Base-by-base conservation (phyloP, 176 grass and related monocot genomes). In the Avena eriantha region DNA sequence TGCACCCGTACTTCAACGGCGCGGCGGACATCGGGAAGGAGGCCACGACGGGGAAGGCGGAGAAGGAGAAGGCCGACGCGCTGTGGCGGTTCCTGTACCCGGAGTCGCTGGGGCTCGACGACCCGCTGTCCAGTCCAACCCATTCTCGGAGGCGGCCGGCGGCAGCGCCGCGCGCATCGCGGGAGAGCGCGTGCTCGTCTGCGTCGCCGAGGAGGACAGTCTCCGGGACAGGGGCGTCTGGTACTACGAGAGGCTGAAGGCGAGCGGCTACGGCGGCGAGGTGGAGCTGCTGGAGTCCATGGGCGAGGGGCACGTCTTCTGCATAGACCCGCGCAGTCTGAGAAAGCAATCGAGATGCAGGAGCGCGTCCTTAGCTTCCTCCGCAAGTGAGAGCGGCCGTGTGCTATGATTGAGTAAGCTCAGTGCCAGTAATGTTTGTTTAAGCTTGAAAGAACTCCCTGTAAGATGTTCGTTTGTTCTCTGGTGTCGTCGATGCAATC, bases 1-100 rank as follows among this genome's bases (percentile, higher is more conserved):
- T 93, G 57, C 95, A 95, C 88, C 77, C 90, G 0, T 97, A 94
- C 91, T 95, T 95, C 88, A 64, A 86, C 46, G 92, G 92, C 50
- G 83, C 36, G 35, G 92, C 85, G 34, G 85, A 73, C 73, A 87
- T 94, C 18, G 92, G 77, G 16, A 12, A 23, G 69, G 94, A 94
- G 73, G 78, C 14, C 22, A 55, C 77, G 8, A 63, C 77, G 39
- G 78, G 81, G 71, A 90, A 84, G 35, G 17, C 11, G 57, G 36
- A 85, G 26, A 87, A 93, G 91, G 91, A 43, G 47, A 87, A 35
- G 10, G 87, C 84, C 31, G 81, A 83, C 47, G 77, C 49, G 16
- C 74, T 93, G 59, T 96, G 91, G 94, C 67, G 87, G 58, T 93
- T 91, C 79, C 63, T 90, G 24, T 97, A 69, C 83, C 86, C 91